Evolutionary conservation across 2,329 filamentous ascomycete species (phyloP), one percentile per base, ranked within the genome.

Genomic region (Apiospora malaysiana): DNA sequence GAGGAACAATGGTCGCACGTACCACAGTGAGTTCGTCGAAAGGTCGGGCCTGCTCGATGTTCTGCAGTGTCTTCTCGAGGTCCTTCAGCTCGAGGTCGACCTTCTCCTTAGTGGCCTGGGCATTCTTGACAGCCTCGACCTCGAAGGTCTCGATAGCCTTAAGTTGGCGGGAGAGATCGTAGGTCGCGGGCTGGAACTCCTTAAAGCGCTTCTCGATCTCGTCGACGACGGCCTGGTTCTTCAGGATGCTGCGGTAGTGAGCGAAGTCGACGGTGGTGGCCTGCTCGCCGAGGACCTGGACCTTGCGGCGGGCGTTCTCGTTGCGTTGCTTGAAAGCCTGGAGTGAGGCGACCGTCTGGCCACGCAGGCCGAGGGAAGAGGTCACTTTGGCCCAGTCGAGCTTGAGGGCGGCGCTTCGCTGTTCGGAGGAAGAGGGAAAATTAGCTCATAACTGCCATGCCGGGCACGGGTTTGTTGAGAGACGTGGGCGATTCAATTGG

Each of bases 291-390:
- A 99, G 94, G 74, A 90, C 79, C 84, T 93, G 91, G 73, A 99
- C 89, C 87, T 95, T 95, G 88, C 96, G 95, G 86, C 95, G 95
- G 82, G 94, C 95, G 83, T 98, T 95, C 83, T 99, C 96, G 89
- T 98, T 98, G 87, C 96, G 95, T 91, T 97, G 96, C 91, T 99
- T 99, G 92, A 99, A 99, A 76, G 94, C 90, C 83, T 95, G 92
- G 74, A 99, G 94, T 74, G 95, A 93, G 79, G 92, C 86, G 78
- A 94, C 95, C 78, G 96, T 99, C 87, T 94, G 93, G 83, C 96
- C 96, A 84, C 94, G 94, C 84, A 99, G 94, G 84, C 95, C 95
- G 80, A 99, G 94, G 82, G 95, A 97, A 86, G 90, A 91, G 85
- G 92, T 92, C 81, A 99, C 91, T 88, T 97, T 96, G 87, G 91